Evolutionary conservation across 345 rosid species (phyloP), one percentile per base, ranked within the genome.

Genomic region (Eucalyptus lansdowneana): DNA sequence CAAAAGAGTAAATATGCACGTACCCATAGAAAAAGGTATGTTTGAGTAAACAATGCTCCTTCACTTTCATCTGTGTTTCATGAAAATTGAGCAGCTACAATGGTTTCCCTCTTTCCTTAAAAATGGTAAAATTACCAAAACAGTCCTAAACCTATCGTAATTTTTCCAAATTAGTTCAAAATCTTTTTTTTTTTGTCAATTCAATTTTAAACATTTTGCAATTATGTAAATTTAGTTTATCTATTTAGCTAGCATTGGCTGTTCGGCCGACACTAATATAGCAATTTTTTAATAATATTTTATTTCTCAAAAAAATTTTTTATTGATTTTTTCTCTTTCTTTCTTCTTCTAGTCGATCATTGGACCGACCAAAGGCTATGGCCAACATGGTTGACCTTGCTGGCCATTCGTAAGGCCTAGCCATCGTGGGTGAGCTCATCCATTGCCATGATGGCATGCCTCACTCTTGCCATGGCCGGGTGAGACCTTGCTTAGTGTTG

Each of bases 181-280:
- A 6, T 17, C 54, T 53, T 53, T 53, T 53, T 51, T 51, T 34
- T 19, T 8, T 53, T 1, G 2, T 8, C 2, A 53, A 21, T 53
- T 53, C 4, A 53, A 0, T 51, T 17, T 1, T 51, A 51, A 51
- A 51, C 2, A 7, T 51, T 51, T 51, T 51, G 9, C 1, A 51
- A 51, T 51, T 0, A 0, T 51, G 2, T 0, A 51, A 17, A 51
- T 51, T 51, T 4, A 51, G 1, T 51, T 0, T 17, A 51, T 17
- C 1, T 17, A 0, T 3, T 17, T 51, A 51, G 21, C 56, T 51
- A 51, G 56, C 1, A 1, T 0, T 0, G 0, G 54, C 4, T 0
- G 0, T 51, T 3, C 0, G 9, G 9, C 2, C 1, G 9, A 51
- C 4, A 0, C 22, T 3, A 0, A 51, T 51, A 4, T 51, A 2